These are phyloP conservation scores for Beauveria sp. DNA, from an alignment of 2,329 filamentous ascomycete species.

Conservation along the genomic window DNA sequence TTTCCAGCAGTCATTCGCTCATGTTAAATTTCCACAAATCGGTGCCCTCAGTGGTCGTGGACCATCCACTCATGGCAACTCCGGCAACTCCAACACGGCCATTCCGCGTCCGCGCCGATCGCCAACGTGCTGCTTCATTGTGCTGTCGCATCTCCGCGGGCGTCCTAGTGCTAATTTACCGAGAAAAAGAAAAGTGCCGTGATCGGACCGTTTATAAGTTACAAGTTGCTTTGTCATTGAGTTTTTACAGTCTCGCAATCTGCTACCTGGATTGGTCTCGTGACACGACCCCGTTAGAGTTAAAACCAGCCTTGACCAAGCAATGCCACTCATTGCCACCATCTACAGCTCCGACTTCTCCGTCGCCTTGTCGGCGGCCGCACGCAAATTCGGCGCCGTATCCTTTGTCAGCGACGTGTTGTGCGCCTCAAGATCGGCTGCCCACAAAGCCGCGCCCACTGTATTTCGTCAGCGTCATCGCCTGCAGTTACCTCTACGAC, in stretches of 20 bases:
- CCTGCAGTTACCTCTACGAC: no score
- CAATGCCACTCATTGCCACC: not conserved
- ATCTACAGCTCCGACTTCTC: constrained; percentile 26
- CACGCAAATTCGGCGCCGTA: constrained; percentile 43
- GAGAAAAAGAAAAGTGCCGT: not conserved
- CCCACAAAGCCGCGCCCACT: constrained; percentile 93
- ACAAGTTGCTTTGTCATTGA: not conserved
- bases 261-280: not conserved
- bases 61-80: constrained; percentile 4
- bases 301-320: no score
- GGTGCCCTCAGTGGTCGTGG: not conserved
- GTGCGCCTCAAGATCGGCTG: constrained; percentile 68
- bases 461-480: constrained; percentile 9
- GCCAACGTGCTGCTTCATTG: not conserved
- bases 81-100: constrained; percentile 3
- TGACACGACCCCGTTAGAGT: not conserved
- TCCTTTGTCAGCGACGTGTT: constrained; percentile 40
- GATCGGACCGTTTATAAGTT: not conserved
- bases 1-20: no score
- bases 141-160: not conserved
- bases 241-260: not conserved
- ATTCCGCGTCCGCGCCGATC: not conserved
- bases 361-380: constrained; percentile 38
- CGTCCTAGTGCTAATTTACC: not conserved
- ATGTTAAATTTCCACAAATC: not conserved